Percentiles rank a stretch among this genome's conserved stretches.
phyloP scores from a whole-genome alignment of 306 rosid species.

The Cicer yamashitae region DNA sequence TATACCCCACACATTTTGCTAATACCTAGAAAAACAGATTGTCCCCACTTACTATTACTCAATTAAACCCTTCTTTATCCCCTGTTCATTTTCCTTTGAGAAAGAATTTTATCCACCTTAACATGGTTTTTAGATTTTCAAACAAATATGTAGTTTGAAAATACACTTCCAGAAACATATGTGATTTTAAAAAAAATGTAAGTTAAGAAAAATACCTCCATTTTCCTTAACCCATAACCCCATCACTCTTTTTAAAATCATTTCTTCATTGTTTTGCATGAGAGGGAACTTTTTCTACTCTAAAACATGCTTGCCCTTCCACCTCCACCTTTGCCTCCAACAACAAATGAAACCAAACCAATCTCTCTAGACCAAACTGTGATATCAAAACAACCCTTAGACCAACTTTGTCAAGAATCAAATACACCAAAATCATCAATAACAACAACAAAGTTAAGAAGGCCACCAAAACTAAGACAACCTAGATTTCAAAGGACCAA shows the following conservation, averaged over 20 bases:
- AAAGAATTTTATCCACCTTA: too few relatives aligned
- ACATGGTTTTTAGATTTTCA: too few relatives aligned
- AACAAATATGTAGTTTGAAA: too few relatives aligned
- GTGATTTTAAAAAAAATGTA: too few relatives aligned
- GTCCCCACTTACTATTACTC: conserved; percentile 60
- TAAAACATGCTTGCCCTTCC: too few relatives aligned
- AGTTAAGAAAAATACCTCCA: too few relatives aligned
- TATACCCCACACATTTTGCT: conserved; percentile 46
- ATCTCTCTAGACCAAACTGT: conserved; percentile 58
- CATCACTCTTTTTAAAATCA: too few relatives aligned
- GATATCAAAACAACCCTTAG: conserved; percentile 52
- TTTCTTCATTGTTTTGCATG: too few relatives aligned
- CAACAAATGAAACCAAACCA: conserved; percentile 44
- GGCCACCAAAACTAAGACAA: conserved; percentile 49
- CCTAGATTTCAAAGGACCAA: conserved; percentile 64
- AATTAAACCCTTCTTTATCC: background rate
- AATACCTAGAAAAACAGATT: conserved; percentile 57
- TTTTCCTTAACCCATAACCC: too few relatives aligned
- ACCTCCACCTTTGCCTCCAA: background rate
- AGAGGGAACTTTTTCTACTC: too few relatives aligned
- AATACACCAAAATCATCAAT: conserved; percentile 30
- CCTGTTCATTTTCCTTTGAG: too few relatives aligned
- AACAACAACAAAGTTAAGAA: conserved; percentile 40
- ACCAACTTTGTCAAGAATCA: conserved; percentile 42
- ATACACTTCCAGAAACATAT: too few relatives aligned